Evolutionary conservation across 805 yeast species (phyloP).

Genomic region (Candida oleophila): DNA sequence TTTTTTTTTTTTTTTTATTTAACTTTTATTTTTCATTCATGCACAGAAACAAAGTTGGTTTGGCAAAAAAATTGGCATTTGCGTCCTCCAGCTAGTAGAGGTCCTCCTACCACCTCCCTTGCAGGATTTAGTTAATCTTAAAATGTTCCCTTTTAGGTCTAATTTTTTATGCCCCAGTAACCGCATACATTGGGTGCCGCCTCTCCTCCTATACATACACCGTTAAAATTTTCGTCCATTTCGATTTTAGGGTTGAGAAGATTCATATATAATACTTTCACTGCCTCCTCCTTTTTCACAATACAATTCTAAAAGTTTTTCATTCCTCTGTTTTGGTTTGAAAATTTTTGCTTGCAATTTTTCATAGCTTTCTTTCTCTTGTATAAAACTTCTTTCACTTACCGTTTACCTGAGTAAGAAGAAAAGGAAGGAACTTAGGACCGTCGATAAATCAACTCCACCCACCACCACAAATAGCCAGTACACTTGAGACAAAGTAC

Average conservation of each 20-base stretch:
- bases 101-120: constrained; percentile 6
- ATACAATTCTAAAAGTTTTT: not conserved
- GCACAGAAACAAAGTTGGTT: not conserved
- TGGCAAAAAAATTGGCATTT: not conserved
- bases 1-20: no score
- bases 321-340: not conserved
- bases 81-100: not conserved
- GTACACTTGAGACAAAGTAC: not conserved
- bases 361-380: not conserved
- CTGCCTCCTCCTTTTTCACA: not conserved
- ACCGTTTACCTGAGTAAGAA: not conserved
- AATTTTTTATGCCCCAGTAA: not conserved
- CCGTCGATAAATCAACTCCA: not conserved
- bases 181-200: not conserved
- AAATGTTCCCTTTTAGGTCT: constrained; percentile 6
- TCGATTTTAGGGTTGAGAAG: not conserved
- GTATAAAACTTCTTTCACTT: not conserved
- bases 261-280: not conserved
- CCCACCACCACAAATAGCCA: not conserved
- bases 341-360: constrained; percentile 1
- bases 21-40: not conserved
- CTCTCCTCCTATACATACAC: not conserved
- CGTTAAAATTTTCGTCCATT: not conserved
- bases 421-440: not conserved
- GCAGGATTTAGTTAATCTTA: constrained; percentile 3